Conservation (phyloP, 768 basidiomycete species). For the Crepidotus variabilis region DNA sequence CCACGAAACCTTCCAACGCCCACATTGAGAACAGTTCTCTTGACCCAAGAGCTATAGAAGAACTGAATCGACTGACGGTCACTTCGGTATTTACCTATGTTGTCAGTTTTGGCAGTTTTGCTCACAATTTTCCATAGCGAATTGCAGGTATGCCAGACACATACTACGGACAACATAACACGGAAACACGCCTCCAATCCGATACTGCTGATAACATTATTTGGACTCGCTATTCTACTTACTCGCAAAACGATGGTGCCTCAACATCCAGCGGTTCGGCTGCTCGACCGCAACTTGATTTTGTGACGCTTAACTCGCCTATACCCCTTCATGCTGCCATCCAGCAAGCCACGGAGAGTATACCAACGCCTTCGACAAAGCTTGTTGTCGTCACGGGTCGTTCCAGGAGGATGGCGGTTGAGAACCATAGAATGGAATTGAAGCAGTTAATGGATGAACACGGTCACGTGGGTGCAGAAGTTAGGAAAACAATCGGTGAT, state of each 20-base stretch:
- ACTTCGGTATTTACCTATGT: conserved; percentile 38
- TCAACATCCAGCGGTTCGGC: conserved; percentile 15
- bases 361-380: conserved; percentile 13
- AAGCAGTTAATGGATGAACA: conserved; percentile 57
- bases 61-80: conserved; percentile 39
- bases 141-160: conserved; percentile 58
- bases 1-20: background rate
- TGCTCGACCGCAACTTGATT: conserved; percentile 58
- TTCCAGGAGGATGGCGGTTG: conserved; percentile 67
- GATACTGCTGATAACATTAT: conserved; percentile 80
- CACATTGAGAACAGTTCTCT: background rate
- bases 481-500: conserved; percentile 83
- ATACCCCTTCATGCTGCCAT: conserved; percentile 58
- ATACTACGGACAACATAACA: conserved; percentile 60
- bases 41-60: conserved; percentile 25
- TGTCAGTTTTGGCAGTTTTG: background rate
- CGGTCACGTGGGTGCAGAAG: conserved; percentile 52
- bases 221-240: conserved; percentile 57
- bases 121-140: conserved; percentile 17
- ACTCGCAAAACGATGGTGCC: conserved; percentile 7
- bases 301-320: conserved; percentile 52
- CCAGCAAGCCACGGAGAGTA: conserved; percentile 33
- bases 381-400: conserved; percentile 72
- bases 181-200: conserved; percentile 67
- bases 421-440: conserved; percentile 71